These are phyloP conservation scores for Saturnispora ahearnii DNA, from an alignment of 805 yeast genomes.

Conservation along the genomic window DNA sequence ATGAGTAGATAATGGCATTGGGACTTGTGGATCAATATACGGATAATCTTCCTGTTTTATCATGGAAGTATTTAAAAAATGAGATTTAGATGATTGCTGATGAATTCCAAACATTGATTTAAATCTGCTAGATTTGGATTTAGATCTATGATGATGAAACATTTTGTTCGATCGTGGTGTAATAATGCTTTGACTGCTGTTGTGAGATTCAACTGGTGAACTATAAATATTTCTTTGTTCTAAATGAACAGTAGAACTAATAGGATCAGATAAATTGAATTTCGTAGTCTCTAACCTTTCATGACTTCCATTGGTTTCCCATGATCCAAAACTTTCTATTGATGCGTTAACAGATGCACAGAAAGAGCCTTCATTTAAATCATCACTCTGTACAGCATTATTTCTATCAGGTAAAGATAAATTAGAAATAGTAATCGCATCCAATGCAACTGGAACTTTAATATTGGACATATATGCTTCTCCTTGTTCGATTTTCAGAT, in stretches of 20 bases:
- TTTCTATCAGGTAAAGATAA: background rate
- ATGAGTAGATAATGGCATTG: background rate
- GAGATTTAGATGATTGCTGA: background rate
- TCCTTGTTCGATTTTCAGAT: background rate
- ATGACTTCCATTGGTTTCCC: background rate
- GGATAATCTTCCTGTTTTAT: background rate
- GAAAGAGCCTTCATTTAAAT: background rate
- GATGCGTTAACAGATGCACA: background rate
- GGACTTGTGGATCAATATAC: background rate
- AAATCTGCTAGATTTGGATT: background rate
- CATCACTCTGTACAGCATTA: background rate
- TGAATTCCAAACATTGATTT: background rate
- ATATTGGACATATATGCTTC: background rate
- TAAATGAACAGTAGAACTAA: background rate
- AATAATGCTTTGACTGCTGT: background rate
- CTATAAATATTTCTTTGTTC: background rate
- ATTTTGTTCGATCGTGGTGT: background rate
- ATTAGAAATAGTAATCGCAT: background rate
- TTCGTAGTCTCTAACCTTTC: background rate
- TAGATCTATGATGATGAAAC: background rate
- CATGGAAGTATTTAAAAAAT: background rate
- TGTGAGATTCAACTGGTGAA: background rate
- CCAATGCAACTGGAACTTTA: background rate
- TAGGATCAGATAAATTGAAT: background rate
- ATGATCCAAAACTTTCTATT: constrained; percentile 1